Evolutionary conservation across 495 filamentous ascomycete species (phyloP).

Genomic region (Letharia columbiana): DNA sequence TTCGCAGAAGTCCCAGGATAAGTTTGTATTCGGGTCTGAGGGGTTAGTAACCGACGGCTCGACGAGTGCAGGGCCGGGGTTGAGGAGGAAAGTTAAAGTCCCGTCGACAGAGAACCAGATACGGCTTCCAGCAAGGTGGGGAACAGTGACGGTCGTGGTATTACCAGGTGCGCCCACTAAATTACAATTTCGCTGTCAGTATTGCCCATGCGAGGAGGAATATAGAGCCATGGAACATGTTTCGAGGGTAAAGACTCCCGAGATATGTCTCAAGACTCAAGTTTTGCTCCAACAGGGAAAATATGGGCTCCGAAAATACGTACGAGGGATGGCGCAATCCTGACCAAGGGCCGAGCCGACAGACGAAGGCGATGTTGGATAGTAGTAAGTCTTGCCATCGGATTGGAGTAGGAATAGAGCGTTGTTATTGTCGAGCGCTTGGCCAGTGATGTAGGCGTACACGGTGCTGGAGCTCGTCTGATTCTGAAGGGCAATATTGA

Average conservation of each 20-base stretch:
- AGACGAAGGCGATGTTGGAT: slow-evolving; percentile 41
- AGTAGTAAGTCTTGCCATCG: slow-evolving; percentile 50
- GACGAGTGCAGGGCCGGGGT: slow-evolving; percentile 59
- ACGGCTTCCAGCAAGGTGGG: slow-evolving; percentile 57
- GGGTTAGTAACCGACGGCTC: slow-evolving; percentile 62
- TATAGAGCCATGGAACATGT: too few relatives aligned
- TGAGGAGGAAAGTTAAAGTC: slow-evolving; percentile 60
- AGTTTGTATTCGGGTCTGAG: slow-evolving; percentile 55
- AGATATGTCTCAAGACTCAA: too few relatives aligned
- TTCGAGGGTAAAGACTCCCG: too few relatives aligned
- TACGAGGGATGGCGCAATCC: slow-evolving; percentile 49
- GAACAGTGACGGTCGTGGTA: slow-evolving; percentile 53
- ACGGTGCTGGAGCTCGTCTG: slow-evolving; percentile 50
- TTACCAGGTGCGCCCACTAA: slow-evolving; percentile 48
- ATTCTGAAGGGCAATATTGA: slow-evolving; percentile 56
- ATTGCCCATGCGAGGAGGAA: too few relatives aligned
- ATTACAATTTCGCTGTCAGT: too few relatives aligned
- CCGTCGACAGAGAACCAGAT: slow-evolving; percentile 58
- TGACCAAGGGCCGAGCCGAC: slow-evolving; percentile 38
- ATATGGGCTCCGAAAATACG: too few relatives aligned
- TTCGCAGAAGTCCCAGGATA: slow-evolving; percentile 61
- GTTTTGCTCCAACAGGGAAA: too few relatives aligned
- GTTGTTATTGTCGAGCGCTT: slow-evolving; percentile 52
- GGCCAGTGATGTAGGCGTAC: slow-evolving; percentile 65
- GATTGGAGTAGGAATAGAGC: slow-evolving; percentile 52